A percentile compares a stretch with the other conserved stretches of the same genome.
phyloP scores from a whole-genome alignment of 768 basidiomycete genomes.

The Lactarius hengduanensis region DNA sequence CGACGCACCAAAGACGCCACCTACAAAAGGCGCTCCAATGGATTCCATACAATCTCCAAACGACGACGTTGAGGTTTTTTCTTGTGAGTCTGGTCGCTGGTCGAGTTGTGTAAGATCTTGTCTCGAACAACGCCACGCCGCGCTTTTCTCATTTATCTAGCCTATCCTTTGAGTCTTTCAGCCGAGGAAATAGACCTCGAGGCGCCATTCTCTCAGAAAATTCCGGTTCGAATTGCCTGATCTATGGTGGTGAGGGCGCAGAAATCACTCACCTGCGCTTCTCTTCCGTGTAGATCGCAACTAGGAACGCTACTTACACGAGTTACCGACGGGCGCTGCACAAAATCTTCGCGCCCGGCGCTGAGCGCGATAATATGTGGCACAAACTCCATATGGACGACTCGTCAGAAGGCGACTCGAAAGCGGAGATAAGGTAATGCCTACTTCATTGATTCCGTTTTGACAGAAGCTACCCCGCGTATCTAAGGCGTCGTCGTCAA shows the following conservation, averaged over 20 bases:
- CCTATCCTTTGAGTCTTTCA: constrained; percentile 30
- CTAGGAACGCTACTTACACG: constrained; percentile 36
- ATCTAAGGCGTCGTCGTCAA: neutral
- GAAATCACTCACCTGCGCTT: neutral
- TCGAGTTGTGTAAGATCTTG: constrained; percentile 30
- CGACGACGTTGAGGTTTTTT: constrained; percentile 29
- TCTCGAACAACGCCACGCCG: neutral
- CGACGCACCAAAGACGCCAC: neutral
- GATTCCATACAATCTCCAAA: constrained; percentile 21
- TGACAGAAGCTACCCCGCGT: neutral
- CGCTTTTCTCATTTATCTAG: neutral
- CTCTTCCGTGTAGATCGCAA: constrained; percentile 6
- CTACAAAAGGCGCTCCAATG: neutral
- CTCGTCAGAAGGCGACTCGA: constrained; percentile 29
- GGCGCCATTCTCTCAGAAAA: constrained; percentile 41
- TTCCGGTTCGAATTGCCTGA: constrained; percentile 37
- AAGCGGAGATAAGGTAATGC: constrained; percentile 29
- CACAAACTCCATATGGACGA: constrained; percentile 24
- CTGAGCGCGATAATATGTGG: constrained; percentile 36
- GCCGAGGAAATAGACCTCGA: constrained; percentile 42
- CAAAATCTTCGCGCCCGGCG: constrained; percentile 37
- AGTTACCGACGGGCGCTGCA: constrained; percentile 43
- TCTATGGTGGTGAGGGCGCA: neutral
- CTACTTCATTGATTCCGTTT: neutral
- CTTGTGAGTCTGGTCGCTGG: constrained; percentile 33